Evolutionary conservation across 2,329 filamentous ascomycete species (phyloP), one percentile per base, ranked within the genome.

Genomic region (Cordyceps militaris): DNA sequence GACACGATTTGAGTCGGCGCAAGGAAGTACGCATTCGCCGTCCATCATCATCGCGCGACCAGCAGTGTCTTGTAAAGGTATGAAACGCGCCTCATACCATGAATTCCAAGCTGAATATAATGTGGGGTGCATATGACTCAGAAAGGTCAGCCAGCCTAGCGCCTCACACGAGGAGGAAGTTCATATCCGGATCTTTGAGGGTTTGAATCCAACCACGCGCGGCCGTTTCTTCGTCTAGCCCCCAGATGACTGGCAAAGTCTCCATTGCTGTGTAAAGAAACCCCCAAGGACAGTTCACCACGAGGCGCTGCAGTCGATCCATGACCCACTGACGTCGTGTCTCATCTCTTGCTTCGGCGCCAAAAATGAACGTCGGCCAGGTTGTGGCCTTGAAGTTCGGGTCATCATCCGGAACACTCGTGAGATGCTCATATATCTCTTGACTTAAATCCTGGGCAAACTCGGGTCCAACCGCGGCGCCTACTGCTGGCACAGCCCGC

Each of bases 361-460:
- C 81, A 6, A 77, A 78, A 6, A 84, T 72, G 56, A 84, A 84
- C 0, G 80, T 76, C 0, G 80, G 79, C 80, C 79, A 84, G 1
- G 77, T 75, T 4, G 79, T 81, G 0, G 78, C 79, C 62, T 83
- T 84, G 69, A 82, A 77, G 21, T 82, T 74, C 1, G 73, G 71
- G 47, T 83, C 78, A 2, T 76, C 70, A 9, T 76, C 71, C 0
- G 75, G 74, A 2, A 84, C 75, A 40, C 68, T 69, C 0, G 74
- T 73, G 3, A 83, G 68, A 26, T 80, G 75, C 3, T 73, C 58
- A 7, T 80, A 71, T 1, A 81, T 70, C 24, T 80, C 77, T 2
- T 70, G 61, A 14, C 75, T 74, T 3, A 83, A 66, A 1, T 63
- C 58, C 3, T 70, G 67, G 4, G 61, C 64, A 30, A 70, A 59